Evolutionary conservation across 371 early-diverging fungal species (phyloP).

Genomic region (Circinella minor): DNA sequence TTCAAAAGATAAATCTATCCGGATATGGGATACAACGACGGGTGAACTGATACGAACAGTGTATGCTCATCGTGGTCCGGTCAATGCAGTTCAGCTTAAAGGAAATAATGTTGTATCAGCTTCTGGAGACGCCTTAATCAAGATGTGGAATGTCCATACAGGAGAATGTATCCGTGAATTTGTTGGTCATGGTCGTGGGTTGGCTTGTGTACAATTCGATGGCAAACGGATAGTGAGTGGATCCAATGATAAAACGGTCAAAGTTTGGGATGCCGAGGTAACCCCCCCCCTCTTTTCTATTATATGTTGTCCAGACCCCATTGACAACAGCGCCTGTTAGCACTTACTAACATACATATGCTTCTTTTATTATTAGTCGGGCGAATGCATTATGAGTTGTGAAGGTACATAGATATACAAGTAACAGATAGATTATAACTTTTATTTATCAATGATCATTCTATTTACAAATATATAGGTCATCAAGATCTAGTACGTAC

Average conservation of each 20-base stretch:
- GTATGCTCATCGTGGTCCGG: conserved; percentile 84
- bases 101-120: conserved; percentile 81
- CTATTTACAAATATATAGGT: conserved; percentile 50
- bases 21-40: conserved; percentile 78
- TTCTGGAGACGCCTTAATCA: conserved; percentile 86
- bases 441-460: neutral
- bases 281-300: conserved; percentile 9
- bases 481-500: conserved; percentile 96
- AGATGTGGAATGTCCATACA: conserved; percentile 85
- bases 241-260: conserved; percentile 94
- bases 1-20: conserved; percentile 92
- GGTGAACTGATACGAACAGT: conserved; percentile 68
- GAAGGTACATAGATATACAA: conserved; percentile 25
- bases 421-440: too few species aligned
- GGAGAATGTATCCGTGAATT: conserved; percentile 71
- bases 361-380: conserved; percentile 53
- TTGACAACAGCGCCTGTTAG: too few species aligned
- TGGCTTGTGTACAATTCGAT: conserved; percentile 95
- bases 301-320: neutral
- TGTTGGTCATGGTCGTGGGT: conserved; percentile 79
- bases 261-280: conserved; percentile 88
- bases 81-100: conserved; percentile 85
- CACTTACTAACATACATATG: conserved; percentile 5
- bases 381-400: conserved; percentile 66
- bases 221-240: conserved; percentile 91